Evolutionary conservation across 2,329 filamentous ascomycete species (phyloP).

Genomic region (Xylaria sp.): DNA sequence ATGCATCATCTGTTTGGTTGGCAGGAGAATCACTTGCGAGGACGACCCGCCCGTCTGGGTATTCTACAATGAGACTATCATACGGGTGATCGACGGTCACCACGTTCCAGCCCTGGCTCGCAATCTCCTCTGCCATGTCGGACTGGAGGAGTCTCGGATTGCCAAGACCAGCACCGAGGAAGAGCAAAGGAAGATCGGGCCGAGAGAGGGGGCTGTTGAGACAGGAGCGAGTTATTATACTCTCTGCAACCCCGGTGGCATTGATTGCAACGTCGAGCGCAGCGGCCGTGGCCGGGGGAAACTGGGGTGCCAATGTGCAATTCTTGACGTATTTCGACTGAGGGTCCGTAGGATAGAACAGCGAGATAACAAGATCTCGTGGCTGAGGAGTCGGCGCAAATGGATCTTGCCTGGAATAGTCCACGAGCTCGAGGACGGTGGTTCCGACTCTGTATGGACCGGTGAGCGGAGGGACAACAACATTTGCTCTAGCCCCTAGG

Average conservation of each 20-base stretch:
- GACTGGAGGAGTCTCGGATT: slow-evolving; percentile 57
- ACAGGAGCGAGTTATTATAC: slow-evolving; percentile 41
- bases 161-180: slow-evolving; percentile 60
- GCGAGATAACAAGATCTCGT: slow-evolving; percentile 42
- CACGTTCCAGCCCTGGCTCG: slow-evolving; percentile 59
- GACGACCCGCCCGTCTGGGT: slow-evolving; percentile 55
- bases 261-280: slow-evolving; percentile 24
- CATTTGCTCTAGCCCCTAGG: slow-evolving; percentile 2
- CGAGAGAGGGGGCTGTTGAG: slow-evolving; percentile 33
- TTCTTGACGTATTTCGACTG: slow-evolving; percentile 10
- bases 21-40: slow-evolving; percentile 36
- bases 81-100: slow-evolving; percentile 62
- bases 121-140: slow-evolving; percentile 57
- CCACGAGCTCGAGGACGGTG: slow-evolving; percentile 41
- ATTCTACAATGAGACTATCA: slow-evolving; percentile 58
- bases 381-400: slow-evolving; percentile 39
- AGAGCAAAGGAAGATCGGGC: slow-evolving; percentile 45
- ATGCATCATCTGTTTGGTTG: slow-evolving; percentile 2
- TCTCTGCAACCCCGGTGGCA: slow-evolving; percentile 23
- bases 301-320: slow-evolving; percentile 35
- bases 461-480: slow-evolving; percentile 32
- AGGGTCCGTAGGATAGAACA: slow-evolving; percentile 44
- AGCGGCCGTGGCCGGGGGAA: slow-evolving; percentile 25
- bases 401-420: slow-evolving; percentile 40
- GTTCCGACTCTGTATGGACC: slow-evolving; percentile 44